These are phyloP conservation scores for Schwanniomyces polymorphus DNA, from an alignment of 805 yeast genomes.

Conservation along the genomic window DNA sequence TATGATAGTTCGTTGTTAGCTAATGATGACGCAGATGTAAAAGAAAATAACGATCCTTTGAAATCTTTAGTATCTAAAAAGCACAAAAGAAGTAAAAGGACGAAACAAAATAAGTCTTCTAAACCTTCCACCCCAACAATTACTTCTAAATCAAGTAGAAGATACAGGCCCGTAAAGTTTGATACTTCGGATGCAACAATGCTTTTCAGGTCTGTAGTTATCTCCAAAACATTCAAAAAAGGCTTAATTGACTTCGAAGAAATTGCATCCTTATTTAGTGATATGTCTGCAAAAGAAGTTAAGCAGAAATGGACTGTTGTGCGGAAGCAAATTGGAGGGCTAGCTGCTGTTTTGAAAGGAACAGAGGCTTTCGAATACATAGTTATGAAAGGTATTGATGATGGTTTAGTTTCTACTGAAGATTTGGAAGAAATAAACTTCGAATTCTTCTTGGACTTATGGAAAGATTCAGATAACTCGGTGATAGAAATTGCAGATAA, in stretches of 20 bases:
- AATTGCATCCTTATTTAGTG: slow-evolving; percentile 52
- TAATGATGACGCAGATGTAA: not conserved
- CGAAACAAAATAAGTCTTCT: slow-evolving; percentile 3
- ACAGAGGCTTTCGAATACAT: slow-evolving; percentile 69
- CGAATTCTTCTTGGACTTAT: slow-evolving; percentile 53
- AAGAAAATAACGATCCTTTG: slow-evolving; percentile 7
- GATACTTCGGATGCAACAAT: slow-evolving; percentile 50
- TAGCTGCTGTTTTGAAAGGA: slow-evolving; percentile 55
- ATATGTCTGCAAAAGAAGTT: slow-evolving; percentile 42
- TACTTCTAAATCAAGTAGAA: slow-evolving; percentile 7
- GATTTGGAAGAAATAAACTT: slow-evolving; percentile 56
- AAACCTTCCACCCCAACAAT: not conserved
- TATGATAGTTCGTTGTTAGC: not conserved
- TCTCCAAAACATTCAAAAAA: slow-evolving; percentile 59
- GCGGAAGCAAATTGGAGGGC: slow-evolving; percentile 48
- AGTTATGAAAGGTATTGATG: slow-evolving; percentile 57
- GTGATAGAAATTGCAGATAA: slow-evolving; percentile 25
- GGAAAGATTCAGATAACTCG: slow-evolving; percentile 58
- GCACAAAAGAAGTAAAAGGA: slow-evolving; percentile 11
- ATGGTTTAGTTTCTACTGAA: slow-evolving; percentile 48
- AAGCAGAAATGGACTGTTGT: slow-evolving; percentile 71
- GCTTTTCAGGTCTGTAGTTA: slow-evolving; percentile 64
- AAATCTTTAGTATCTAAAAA: slow-evolving; percentile 11
- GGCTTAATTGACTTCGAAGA: slow-evolving; percentile 65
- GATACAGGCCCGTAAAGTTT: slow-evolving; percentile 19